Base-by-base conservation (phyloP, 2,329 filamentous ascomycete species). In the Monilinia vaccinii-corymbosi region DNA sequence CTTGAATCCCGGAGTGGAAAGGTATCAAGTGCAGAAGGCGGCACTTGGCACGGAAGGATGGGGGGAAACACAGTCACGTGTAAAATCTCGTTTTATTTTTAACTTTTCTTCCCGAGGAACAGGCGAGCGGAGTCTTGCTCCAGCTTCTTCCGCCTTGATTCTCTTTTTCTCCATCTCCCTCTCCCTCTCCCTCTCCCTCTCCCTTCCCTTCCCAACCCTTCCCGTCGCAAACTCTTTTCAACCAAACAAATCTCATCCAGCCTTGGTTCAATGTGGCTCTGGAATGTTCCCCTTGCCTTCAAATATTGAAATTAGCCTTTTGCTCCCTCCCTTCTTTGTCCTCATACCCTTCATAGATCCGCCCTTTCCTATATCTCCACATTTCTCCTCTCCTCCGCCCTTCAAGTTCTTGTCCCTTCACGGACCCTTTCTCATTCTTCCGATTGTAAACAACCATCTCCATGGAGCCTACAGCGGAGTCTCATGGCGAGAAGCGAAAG, bases 401-500 rank as follows among this genome's bases (percentile, higher is more conserved):
- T n/a, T n/a, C n/a, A n/a, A n/a, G n/a, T 18, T 34, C 51, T 23
- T 32, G 38, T 55, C 16, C 14, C 38, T 44, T 44, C 38, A 44
- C 25, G 13, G 32, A 34, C 51, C 31, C 28, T 32, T 44, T 32
- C 16, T 32, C 25, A 6, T 23, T 21, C n/a, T 32, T 32, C 9
- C 28, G n/a, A 32, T 44, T 44, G 28, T 1, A 34, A 9, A 32
- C 11, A 4, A 13, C 6, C n/a, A 36, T 10, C 34, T 8, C 8
- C 14, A 56, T 47, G 44, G 44, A 46, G 16, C n/a, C 10, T n/a
- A 21, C 42, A 25, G 9, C 21, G 2, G 44, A 46, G 11, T 7
- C 49, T 25, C 49, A 47, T 2, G 61, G 55, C 11, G 56, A 61
- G 53, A 70, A 70, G 58, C 65, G 68, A 28, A 70, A 70, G 51